Conservation (phyloP, 2,329 filamentous ascomycete genomes). For the Alternaria panax region DNA sequence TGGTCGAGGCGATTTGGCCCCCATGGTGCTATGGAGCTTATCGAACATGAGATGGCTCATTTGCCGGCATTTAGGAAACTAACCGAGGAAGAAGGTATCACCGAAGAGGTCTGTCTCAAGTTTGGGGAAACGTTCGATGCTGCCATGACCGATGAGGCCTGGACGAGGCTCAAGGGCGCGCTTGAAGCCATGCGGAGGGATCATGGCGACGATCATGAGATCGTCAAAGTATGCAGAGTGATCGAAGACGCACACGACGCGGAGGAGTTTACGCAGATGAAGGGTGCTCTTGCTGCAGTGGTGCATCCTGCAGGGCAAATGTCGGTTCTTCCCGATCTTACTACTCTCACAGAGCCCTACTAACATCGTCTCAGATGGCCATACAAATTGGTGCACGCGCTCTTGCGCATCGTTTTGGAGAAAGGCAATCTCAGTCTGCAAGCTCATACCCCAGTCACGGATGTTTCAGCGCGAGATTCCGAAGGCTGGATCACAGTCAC, state of each 20-base stretch:
- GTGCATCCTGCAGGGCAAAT: slow-evolving; percentile 19
- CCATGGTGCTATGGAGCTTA: slow-evolving; percentile 20
- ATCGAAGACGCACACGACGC: slow-evolving; percentile 5
- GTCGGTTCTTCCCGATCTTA: background rate
- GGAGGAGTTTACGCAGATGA: slow-evolving; percentile 21
- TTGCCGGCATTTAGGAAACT: slow-evolving; percentile 15
- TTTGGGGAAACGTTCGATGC: slow-evolving; percentile 23
- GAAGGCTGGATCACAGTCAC: slow-evolving; percentile 11
- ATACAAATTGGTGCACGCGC: slow-evolving; percentile 21
- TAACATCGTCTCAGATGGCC: slow-evolving; percentile 13
- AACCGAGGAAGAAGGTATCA: slow-evolving; percentile 13
- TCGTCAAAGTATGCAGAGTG: slow-evolving; percentile 13
- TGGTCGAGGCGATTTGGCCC: slow-evolving; percentile 18
- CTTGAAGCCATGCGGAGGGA: slow-evolving; percentile 17
- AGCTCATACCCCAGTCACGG: slow-evolving; percentile 13
- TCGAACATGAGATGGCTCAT: slow-evolving; percentile 19
- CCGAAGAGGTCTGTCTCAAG: slow-evolving; percentile 19
- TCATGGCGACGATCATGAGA: slow-evolving; percentile 15
- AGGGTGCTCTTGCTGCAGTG: slow-evolving; percentile 14
- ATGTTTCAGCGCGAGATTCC: slow-evolving; percentile 12
- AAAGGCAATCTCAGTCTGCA: slow-evolving; percentile 10
- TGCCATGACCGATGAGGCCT: slow-evolving; percentile 23
- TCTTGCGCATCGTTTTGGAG: slow-evolving; percentile 13
- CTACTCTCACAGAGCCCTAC: background rate
- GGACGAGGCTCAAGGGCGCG: slow-evolving; percentile 17